Percentiles rank a stretch among this genome's conserved stretches.
Evolutionary conservation across 345 rosid species (phyloP).

Genomic region (Excoecaria cochinchinensis): DNA sequence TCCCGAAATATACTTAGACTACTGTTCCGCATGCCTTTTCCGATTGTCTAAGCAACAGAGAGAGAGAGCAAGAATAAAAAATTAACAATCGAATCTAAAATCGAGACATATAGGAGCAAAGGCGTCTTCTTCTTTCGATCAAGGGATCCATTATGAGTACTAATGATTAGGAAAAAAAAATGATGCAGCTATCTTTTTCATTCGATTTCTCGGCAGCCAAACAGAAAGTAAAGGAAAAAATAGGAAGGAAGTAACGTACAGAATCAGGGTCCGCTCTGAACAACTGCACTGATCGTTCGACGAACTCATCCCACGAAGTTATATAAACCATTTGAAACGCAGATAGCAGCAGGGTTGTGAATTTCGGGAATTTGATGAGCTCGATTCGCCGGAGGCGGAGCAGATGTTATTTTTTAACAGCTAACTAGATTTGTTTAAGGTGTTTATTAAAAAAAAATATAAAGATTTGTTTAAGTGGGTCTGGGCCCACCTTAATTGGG

Average conservation of each 20-base stretch:
- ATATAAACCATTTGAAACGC: constrained; percentile 15
- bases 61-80: neutral
- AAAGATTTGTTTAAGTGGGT: no score
- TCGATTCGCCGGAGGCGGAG: neutral
- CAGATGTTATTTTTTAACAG: neutral
- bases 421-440: no score
- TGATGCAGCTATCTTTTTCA: neutral
- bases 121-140: neutral
- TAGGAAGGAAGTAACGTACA: constrained; percentile 37
- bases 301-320: constrained; percentile 24
- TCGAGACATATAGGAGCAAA: neutral
- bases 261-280: constrained; percentile 92
- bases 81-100: neutral
- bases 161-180: neutral
- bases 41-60: no score
- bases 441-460: no score
- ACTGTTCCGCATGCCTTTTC: neutral
- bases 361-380: neutral
- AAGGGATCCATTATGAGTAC: neutral
- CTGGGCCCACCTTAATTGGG: no score
- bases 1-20: neutral
- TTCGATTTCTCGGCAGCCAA: constrained; percentile 18
- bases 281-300: constrained; percentile 34
- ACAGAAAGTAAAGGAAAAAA: constrained; percentile 1
- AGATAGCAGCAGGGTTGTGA: neutral